These are phyloP conservation scores for Millerozyma acaciae DNA, from an alignment of 805 yeast species.

Conservation along the genomic window DNA sequence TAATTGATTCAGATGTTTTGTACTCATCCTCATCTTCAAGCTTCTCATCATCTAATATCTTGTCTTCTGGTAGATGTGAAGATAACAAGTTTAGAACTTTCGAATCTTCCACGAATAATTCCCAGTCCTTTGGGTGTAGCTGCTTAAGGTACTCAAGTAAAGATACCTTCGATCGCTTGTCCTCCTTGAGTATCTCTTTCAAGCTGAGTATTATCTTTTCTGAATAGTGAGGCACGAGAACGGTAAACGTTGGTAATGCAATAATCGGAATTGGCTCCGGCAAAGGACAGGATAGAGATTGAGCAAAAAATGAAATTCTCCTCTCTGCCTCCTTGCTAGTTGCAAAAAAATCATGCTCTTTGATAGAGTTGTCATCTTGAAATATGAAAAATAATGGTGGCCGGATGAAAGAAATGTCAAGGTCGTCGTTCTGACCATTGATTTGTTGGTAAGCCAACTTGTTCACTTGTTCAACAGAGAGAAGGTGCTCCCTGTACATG, in stretches of 20 bases:
- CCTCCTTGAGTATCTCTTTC: constrained; percentile 46
- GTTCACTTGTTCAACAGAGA: constrained; percentile 40
- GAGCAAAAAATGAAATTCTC: constrained; percentile 52
- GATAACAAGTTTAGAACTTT: constrained; percentile 35
- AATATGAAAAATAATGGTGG: constrained; percentile 46
- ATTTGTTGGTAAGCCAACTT: constrained; percentile 24
- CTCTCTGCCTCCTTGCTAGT: constrained; percentile 49
- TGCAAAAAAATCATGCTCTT: constrained; percentile 36
- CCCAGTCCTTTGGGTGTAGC: constrained; percentile 76
- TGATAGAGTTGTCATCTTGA: constrained; percentile 44
- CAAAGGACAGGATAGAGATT: constrained; percentile 45
- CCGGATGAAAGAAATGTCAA: constrained; percentile 19
- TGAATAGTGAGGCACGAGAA: constrained; percentile 49
- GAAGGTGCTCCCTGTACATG: constrained; percentile 35
- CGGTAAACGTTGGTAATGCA: constrained; percentile 50
- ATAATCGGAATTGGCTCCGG: constrained; percentile 47
- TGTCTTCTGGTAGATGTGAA: constrained; percentile 5
- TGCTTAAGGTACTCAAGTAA: constrained; percentile 76
- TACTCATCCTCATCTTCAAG: constrained; percentile 8
- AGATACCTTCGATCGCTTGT: constrained; percentile 45
- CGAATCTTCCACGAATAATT: constrained; percentile 71
- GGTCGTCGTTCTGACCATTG: constrained; percentile 19
- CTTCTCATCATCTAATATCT: constrained; percentile 2
- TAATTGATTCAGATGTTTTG: constrained; percentile 13
- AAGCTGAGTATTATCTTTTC: constrained; percentile 45